Base-by-base conservation (phyloP, 805 yeast genomes). In the Wickerhamiella parazyma region DNA sequence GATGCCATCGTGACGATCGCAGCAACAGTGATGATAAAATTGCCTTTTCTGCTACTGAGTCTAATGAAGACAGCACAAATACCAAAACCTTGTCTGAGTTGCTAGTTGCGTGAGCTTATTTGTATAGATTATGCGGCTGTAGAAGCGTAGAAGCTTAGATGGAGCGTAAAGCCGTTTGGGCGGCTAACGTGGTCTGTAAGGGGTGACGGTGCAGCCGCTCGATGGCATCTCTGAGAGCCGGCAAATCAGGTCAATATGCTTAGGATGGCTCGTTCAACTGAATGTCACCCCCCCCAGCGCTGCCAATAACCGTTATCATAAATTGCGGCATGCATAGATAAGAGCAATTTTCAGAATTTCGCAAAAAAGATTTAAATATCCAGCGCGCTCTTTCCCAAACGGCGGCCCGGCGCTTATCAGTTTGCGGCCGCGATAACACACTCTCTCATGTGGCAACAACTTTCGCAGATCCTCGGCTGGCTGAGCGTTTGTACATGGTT, bases 401-500 rank as follows among this genome's bases (percentile, higher is more conserved):
- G n/a, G n/a, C n/a, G n/a, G n/a, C n/a, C n/a, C n/a, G 35, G 35
- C 35, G 35, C 21, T 19, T 33, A 33, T 33, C 21, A 35, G 17
- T n/a, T 11, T 21, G 18, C 21, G 17, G 21, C 9, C 35, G 12
- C 21, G 31, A 28, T 28, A 28, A 28, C 31, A 36, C n/a, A 22
- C 39, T 20, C 29, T 11, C 14, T 10, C 11, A 33, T 20, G 29
- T 49, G 52, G 53, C 44, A 41, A 18, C 9, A 24, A 2, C 33
- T 51, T 4, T 53, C 56, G 6, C 46, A 47, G 28, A n/a, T 40
- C 2, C 17, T 54, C 36, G 57, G 57, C 2, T 58, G 56, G 25
- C 41, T 65, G 14, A 75, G 80, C 3, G 61, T 75, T 31, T 58
- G 62, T 5, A 68, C 77, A 46, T 80, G 89, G 87, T 63, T 78